phyloP scores from a whole-genome alignment of 176 grass and related monocot species.

The Juncus inflexus region DNA sequence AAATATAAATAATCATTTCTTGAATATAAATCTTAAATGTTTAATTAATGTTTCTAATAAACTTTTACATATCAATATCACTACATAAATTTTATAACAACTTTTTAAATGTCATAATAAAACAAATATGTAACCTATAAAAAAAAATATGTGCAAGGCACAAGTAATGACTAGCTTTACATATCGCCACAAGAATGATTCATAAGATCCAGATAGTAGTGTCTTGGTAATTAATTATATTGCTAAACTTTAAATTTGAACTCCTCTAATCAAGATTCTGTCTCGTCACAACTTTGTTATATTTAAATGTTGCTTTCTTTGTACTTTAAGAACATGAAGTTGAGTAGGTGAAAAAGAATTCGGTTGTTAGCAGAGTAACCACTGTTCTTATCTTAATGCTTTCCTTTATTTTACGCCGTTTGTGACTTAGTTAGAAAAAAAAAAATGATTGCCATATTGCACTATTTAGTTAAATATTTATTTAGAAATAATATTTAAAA shows the following conservation, averaged over 20 bases:
- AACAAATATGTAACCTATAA: too few relatives aligned
- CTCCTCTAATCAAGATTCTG: constrained; percentile 29
- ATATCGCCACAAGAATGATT: background rate
- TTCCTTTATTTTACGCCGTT: background rate
- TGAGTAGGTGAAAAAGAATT: constrained; percentile 21
- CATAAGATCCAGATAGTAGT: constrained; percentile 22
- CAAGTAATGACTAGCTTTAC: background rate
- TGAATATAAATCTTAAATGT: too few relatives aligned
- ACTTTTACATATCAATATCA: too few relatives aligned
- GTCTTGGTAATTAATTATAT: constrained; percentile 26
- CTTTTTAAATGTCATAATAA: too few relatives aligned
- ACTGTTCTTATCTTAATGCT: background rate
- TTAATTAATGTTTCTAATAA: too few relatives aligned
- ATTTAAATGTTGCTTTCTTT: constrained; percentile 21
- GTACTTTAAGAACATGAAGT: constrained; percentile 12
- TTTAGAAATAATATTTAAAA: too few relatives aligned
- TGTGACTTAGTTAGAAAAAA: background rate
- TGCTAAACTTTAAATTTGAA: constrained; percentile 15
- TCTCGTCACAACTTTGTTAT: constrained; percentile 1
- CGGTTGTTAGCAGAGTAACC: constrained; percentile 12
- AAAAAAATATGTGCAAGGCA: background rate
- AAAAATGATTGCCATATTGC: too few relatives aligned
- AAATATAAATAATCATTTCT: too few relatives aligned
- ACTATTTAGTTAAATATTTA: too few relatives aligned
- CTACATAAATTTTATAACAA: too few relatives aligned